phyloP scores from a whole-genome alignment of 805 yeast species.

The Candida morakotiae region DNA sequence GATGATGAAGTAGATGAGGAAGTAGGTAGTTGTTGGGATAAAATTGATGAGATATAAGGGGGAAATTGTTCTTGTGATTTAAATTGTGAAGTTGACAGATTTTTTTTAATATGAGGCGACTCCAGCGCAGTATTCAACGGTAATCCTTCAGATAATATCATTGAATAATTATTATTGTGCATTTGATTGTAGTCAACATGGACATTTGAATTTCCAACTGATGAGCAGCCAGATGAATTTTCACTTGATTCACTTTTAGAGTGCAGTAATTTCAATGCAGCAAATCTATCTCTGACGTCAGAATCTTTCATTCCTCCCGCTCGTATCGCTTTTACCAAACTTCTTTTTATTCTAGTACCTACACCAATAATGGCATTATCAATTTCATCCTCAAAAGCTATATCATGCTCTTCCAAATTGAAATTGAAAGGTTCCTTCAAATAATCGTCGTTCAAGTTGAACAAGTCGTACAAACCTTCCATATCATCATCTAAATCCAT shows the following conservation, averaged over 20 bases:
- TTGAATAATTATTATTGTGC: conserved; percentile 18
- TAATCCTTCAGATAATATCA: conserved; percentile 29
- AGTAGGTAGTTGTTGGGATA: conserved; percentile 14
- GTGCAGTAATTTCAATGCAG: conserved; percentile 19
- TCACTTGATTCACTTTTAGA: conserved; percentile 27
- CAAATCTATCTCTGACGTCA: conserved; percentile 18
- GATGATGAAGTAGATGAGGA: conserved; percentile 11
- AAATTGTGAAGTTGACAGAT: neutral
- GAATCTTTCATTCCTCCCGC: conserved; percentile 21
- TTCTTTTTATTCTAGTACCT: conserved; percentile 57
- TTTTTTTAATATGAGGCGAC: neutral
- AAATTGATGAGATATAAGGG: conserved; percentile 16
- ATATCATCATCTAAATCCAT: conserved; percentile 37
- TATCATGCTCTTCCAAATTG: conserved; percentile 36
- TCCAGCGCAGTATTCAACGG: conserved; percentile 5
- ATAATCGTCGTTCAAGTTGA: conserved; percentile 22
- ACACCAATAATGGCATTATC: conserved; percentile 80
- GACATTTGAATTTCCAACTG: conserved; percentile 11
- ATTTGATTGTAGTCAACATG: neutral
- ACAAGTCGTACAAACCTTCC: conserved; percentile 31
- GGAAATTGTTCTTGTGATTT: conserved; percentile 1
- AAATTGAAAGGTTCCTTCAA: conserved; percentile 11
- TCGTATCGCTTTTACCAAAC: conserved; percentile 41
- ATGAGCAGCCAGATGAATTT: conserved; percentile 18
- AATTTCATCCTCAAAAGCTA: conserved; percentile 64